Conservation (phyloP, 345 rosid species). For the Eucalyptus lansdowneana region DNA sequence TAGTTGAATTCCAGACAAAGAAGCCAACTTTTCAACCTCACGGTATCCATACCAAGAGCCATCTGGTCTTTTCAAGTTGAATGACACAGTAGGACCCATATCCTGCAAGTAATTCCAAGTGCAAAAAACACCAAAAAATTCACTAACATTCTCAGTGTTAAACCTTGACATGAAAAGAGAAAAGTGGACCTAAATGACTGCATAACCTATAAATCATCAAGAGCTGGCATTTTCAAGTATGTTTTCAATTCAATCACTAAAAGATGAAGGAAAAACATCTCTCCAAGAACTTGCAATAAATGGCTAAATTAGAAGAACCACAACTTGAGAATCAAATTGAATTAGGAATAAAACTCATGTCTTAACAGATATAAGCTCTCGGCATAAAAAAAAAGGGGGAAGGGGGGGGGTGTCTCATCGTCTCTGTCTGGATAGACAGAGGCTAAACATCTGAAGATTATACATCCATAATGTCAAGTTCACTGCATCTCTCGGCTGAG, state of each 20-base stretch:
- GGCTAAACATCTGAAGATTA: background rate
- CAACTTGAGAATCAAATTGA: background rate
- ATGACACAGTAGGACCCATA: conserved; percentile 59
- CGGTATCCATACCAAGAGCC: conserved; percentile 92
- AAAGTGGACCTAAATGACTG: background rate
- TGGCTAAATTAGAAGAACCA: background rate
- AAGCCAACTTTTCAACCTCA: conserved; percentile 95
- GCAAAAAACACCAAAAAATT: background rate
- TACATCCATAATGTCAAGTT: background rate
- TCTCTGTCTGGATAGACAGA: background rate
- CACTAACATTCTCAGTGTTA: background rate
- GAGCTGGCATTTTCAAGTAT: background rate
- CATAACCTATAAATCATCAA: background rate
- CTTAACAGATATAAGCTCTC: background rate
- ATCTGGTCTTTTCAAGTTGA: conserved; percentile 85
- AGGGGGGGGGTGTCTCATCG: background rate
- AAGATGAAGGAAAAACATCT: background rate
- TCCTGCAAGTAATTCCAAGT: conserved; percentile 15
- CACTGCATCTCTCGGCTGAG: background rate
- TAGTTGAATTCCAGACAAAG: conserved; percentile 82
- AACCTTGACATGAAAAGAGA: background rate
- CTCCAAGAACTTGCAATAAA: background rate
- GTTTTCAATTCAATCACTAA: background rate
- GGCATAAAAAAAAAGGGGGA: background rate
- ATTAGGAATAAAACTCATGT: background rate